Conservation (phyloP, 306 rosid species). For the Hylodesmum podocarpum region DNA sequence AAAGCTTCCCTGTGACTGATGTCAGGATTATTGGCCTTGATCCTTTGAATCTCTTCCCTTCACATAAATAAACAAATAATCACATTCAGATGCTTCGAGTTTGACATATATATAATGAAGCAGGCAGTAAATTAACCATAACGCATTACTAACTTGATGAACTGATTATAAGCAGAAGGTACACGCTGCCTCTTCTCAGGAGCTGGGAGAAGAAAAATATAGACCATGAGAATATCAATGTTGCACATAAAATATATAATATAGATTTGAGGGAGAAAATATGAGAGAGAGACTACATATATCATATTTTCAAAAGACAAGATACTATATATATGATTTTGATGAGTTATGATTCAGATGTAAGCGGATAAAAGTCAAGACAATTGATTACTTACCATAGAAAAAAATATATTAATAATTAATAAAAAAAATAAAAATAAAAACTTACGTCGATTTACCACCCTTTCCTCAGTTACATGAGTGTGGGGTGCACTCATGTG, state of each 20-base stretch:
- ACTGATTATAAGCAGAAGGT: slow-evolving; percentile 98
- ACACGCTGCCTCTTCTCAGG: slow-evolving; percentile 99
- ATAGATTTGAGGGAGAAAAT: background rate
- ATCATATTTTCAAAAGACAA: no score
- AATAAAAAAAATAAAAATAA: no score
- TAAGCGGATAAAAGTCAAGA: background rate
- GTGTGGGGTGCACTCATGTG: background rate
- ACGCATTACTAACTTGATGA: slow-evolving; percentile 68
- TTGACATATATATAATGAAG: no score
- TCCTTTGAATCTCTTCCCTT: slow-evolving; percentile 98
- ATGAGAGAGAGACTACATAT: background rate
- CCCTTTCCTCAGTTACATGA: background rate
- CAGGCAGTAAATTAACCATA: background rate
- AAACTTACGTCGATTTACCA: background rate
- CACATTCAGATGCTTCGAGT: background rate
- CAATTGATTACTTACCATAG: background rate
- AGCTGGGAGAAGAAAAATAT: slow-evolving; percentile 67
- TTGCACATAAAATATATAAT: background rate
- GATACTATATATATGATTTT: no score
- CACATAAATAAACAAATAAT: background rate
- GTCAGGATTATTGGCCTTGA: slow-evolving; percentile 92
- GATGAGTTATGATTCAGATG: background rate
- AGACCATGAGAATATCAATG: slow-evolving; percentile 15
- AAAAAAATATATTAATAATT: no score
- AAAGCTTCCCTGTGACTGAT: slow-evolving; percentile 96